Conservation (phyloP, 2,329 filamentous ascomycete species). For the Neurospora sp. region DNA sequence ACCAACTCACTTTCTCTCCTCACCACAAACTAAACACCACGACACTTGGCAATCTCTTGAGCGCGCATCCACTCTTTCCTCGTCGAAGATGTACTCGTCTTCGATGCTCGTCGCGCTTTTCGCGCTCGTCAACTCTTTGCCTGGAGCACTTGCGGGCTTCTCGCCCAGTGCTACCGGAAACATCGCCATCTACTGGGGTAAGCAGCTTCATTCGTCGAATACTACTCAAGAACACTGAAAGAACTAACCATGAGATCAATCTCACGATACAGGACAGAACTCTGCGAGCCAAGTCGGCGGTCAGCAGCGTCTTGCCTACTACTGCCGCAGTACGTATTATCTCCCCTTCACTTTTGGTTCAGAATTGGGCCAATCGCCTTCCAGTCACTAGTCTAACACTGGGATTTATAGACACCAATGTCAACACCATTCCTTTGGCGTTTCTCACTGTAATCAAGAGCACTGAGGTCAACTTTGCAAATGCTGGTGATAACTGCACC, state of each 20-base stretch:
- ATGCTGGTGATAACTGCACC: constrained; percentile 51
- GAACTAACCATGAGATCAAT: not conserved
- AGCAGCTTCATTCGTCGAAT: constrained; percentile 7
- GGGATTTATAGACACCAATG: constrained; percentile 6
- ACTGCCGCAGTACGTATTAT: constrained; percentile 44
- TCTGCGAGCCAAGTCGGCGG: constrained; percentile 39
- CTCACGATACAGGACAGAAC: constrained; percentile 41
- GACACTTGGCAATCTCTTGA: not conserved
- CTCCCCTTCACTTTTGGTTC: constrained; percentile 5
- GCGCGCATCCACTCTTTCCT: not conserved
- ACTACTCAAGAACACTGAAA: not conserved
- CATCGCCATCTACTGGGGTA: constrained; percentile 59
- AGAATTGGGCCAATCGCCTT: constrained; percentile 1
- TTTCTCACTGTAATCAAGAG: constrained; percentile 49
- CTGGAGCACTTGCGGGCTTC: constrained; percentile 30
- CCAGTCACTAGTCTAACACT: constrained; percentile 23
- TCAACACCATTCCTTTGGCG: constrained; percentile 51
- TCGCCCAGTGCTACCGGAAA: constrained; percentile 38
- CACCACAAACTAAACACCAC: not conserved
- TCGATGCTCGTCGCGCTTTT: constrained; percentile 6
- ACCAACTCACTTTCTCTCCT: not conserved
- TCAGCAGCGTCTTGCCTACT: constrained; percentile 47
- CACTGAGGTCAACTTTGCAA: constrained; percentile 54
- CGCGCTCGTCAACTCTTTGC: constrained; percentile 5
- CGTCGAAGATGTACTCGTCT: constrained; percentile 2